Evolutionary conservation across 306 rosid species (phyloP), one percentile per base, ranked within the genome.

Genomic region (Prinsepia uniflora): DNA sequence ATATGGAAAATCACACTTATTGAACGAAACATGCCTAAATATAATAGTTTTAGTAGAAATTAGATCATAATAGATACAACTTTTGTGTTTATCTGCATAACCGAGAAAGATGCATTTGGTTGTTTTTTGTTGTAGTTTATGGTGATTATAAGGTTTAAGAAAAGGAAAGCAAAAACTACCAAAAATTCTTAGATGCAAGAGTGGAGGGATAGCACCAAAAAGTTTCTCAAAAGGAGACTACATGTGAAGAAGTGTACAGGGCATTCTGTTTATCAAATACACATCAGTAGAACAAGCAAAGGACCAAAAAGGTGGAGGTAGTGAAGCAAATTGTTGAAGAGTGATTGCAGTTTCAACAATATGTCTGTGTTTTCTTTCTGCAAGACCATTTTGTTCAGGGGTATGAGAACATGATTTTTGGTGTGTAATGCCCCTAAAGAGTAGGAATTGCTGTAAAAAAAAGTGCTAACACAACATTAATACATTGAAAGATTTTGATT

Each of bases 201-300:
- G 11, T 1, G 0, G 10, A 3, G 6, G 13, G 0, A 0, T 2
- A 7, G 11, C 7, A 0, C 22, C 5, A 54, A 1, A 8, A 0
- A 54, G 1, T n/a, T 7, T 8, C 5, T 54, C 59, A 18, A 54
- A 54, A 0, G 59, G 34, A 8, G 34, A 54, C 0, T 54, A 1
- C 6, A 10, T 18, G 0, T 54, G 5, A 13, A 54, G 6, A 1
- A 8, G 0, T 2, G 1, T 11, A 7, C 12, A 7, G 19, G 59
- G 59, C 11, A 54, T 18, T 8, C 2, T 8, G 4, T 54, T 54
- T 0, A 54, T 54, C 4, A 54, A 12, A 54, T 54, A 54, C 19
- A 2, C 0, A 8, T 11, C 0, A 7, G 6, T 19, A 5, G 12
- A 8, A 54, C 59, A 54, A 54, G 59, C 59, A 54, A n/a, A 12